Conservation (phyloP, 1,284 basidiomycete species). For the Papiliotrema fonsecae region DNA sequence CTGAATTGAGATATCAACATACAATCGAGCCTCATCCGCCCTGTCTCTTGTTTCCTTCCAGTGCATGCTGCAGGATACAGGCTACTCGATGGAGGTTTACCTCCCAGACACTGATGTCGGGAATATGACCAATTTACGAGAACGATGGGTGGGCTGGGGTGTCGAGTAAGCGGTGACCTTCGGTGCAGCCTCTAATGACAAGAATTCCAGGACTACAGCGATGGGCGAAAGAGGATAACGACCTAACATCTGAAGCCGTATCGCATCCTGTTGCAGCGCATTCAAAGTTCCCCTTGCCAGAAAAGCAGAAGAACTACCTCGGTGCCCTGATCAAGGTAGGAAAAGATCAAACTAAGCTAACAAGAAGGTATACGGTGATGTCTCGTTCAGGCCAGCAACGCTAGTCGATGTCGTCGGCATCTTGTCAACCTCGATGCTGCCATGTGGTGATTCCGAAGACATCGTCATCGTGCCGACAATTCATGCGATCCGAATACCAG, state of each 20-base stretch:
- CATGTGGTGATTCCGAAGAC: constrained; percentile 24
- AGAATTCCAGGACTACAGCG: constrained; percentile 6
- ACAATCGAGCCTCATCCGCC: no score
- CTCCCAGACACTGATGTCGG: constrained; percentile 17
- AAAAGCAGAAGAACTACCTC: constrained; percentile 18
- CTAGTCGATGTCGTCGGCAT: constrained; percentile 39
- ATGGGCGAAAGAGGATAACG: background rate
- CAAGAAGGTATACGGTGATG: constrained; percentile 40
- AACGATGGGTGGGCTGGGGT: constrained; percentile 48
- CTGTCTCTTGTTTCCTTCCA: constrained; percentile 40
- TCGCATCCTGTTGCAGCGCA: constrained; percentile 14
- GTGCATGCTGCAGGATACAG: constrained; percentile 47
- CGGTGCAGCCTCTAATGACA: no score
- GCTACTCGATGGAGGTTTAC: constrained; percentile 47
- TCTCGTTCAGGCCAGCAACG: constrained; percentile 37
- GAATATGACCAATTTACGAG: constrained; percentile 38
- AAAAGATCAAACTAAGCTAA: background rate
- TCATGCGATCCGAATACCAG: constrained; percentile 29
- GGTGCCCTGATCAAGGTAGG: constrained; percentile 44
- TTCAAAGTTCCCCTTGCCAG: constrained; percentile 34
- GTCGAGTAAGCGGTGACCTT: constrained; percentile 40
- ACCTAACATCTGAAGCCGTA: background rate
- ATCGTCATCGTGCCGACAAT: constrained; percentile 32
- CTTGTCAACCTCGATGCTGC: constrained; percentile 34
- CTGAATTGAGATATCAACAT: no score